Base-by-base conservation (phyloP, 1,284 basidiomycete species). In the Leccinum griseonigrum region DNA sequence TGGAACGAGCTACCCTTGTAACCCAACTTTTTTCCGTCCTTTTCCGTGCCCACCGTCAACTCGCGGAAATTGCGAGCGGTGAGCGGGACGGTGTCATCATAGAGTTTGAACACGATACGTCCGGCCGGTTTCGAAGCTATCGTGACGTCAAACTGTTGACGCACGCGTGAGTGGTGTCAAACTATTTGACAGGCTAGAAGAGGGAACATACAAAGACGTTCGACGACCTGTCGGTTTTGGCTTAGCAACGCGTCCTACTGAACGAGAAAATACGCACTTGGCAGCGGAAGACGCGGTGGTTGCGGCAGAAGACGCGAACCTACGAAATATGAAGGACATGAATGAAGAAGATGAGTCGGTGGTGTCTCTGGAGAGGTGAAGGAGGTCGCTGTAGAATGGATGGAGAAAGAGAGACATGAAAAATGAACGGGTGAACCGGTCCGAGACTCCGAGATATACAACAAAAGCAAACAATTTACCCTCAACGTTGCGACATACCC, bases 31-130 rank as follows among this genome's bases (percentile, higher is more conserved):
- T 94, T 86, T 32, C 62, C 65, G 1, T 61, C 57, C 36, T 67
- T 63, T 1, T 71, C 53, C 71, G 94, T 88, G 68, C 95, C 95
- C 2, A 85, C 84, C 2, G 91, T 90, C 57, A 91, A 78, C 74
- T 90, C 86, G 11, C 83, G 85, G 78, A 91, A 91, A 82, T 98
- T 98, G 65, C 83, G 83, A 0, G 92, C 78, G 0, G 95, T 97
- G 74, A 80, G 85, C 26, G 88, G 90, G 7, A 87, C 86, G 7
- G 79, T 76, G 46, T 87, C 84, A 70, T 91, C 88, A 71, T 81
- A 90, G 22, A 91, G 81, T 69, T 86, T 82, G 79, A 91, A 89
- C 8, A 85, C 78, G 72, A 98, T 89, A 29, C 92, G 84, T 0
- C 94, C 93, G 0, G 85, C 79, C 0, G 86, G 83, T 58, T 85